These are phyloP conservation scores for Colletotrichum sp. DNA, from an alignment of 2,329 filamentous ascomycete genomes.

Conservation along the genomic window DNA sequence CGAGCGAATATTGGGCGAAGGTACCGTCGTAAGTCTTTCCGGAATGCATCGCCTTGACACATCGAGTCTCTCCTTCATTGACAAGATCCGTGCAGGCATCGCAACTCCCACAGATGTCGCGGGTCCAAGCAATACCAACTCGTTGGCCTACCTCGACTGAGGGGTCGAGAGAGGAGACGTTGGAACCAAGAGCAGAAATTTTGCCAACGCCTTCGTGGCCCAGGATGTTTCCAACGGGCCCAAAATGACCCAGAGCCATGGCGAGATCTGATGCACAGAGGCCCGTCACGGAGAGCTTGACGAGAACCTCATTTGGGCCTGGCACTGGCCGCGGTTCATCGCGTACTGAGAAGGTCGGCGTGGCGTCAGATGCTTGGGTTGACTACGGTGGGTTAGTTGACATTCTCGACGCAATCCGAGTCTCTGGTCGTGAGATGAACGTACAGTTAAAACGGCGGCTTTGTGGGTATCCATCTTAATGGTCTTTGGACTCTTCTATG, in stretches of 20 bases:
- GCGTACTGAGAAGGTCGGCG: neutral
- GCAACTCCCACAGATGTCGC: constrained; percentile 40
- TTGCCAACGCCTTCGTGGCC: constrained; percentile 52
- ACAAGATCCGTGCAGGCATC: constrained; percentile 31
- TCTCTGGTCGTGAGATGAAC: neutral
- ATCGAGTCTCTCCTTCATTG: constrained; percentile 40
- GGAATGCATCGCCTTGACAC: constrained; percentile 35
- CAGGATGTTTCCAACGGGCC: constrained; percentile 36
- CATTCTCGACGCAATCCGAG: neutral
- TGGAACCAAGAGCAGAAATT: constrained; percentile 39
- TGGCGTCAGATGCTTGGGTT: neutral
- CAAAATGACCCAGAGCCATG: constrained; percentile 41
- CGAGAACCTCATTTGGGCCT: constrained; percentile 32
- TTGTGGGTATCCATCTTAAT: neutral
- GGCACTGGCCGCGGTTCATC: constrained; percentile 1
- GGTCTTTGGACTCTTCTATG: neutral
- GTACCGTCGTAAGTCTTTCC: constrained; percentile 40
- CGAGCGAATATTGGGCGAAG: constrained; percentile 42
- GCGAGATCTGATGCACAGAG: constrained; percentile 44
- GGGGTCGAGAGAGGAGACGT: constrained; percentile 28
- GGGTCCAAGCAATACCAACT: constrained; percentile 43
- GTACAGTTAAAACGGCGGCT: neutral
- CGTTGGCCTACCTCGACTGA: constrained; percentile 34
- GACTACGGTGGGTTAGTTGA: neutral
- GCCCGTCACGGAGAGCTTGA: constrained; percentile 38